Evolutionary conservation across 306 rosid genomes (phyloP), one percentile per base, ranked within the genome.

Genomic region (Bauhinia variegata): DNA sequence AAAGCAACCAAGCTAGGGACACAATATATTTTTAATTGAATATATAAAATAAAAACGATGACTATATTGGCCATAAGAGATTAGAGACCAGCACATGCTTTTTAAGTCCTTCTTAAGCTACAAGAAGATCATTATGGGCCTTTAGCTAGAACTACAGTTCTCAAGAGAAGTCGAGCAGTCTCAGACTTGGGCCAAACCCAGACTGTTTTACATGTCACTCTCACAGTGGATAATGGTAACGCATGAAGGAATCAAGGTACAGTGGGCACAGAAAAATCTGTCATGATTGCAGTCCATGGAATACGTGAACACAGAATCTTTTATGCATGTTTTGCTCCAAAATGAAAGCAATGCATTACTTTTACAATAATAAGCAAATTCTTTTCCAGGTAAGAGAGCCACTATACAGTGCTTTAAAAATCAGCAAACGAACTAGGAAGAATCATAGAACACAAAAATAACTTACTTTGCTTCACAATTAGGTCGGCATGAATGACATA

Each of bases 381-480:
- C 4, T 17, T 37, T 17, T 16, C 9, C 47, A 58, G n/a, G n/a
- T n/a, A n/a, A 15, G 4, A 55, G 54, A 50, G 58, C 37, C 30
- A 42, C 11, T 17, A 64, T 47, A 41, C 33, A 75, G 49, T 5
- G 36, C 57, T 51, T 51, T 18, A 51, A 33, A 75, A 51, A 42
- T 59, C 57, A 52, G 41, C 48, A 41, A 60, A 4, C 4, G 12
- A 1, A 36, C 5, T 8, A 36, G 41, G 5, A 11, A 2, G 5
- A 43, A 13, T 11, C 15, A 12, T 5, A 11, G 2, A 31, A 56
- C 11, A 36, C 41, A 54, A 67, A n/a, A 73, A 36, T n/a, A 60
- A 67, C 97, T 80, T 78, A 93, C 99, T 93, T 93, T 63, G 99
- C 99, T 83, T 93, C 99, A 76, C 99, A 93, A 71, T 93, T 93